Conservation (phyloP, 345 rosid genomes). For the Moricandia moricandioides region DNA sequence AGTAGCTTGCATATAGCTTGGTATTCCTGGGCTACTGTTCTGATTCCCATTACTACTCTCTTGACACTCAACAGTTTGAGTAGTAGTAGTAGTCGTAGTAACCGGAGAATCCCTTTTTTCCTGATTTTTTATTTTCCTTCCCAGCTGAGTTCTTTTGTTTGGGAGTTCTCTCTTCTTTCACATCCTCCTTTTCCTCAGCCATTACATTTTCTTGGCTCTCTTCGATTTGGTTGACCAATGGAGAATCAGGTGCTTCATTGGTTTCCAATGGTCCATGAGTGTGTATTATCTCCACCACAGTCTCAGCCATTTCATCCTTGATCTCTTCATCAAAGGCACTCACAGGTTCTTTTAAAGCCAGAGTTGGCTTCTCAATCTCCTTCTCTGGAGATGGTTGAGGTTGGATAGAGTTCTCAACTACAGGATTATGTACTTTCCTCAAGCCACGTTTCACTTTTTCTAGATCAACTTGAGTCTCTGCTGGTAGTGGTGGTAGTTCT, state of each 20-base stretch:
- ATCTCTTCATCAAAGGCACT: conserved; percentile 38
- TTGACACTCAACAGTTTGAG: conserved; percentile 49
- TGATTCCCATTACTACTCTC: conserved; percentile 54
- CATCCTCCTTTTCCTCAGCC: conserved; percentile 40
- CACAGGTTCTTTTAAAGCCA: conserved; percentile 42
- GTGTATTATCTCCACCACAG: conserved; percentile 20
- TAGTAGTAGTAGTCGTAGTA: conserved; percentile 24
- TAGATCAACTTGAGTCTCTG: conserved; percentile 74
- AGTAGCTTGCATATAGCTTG: conserved; percentile 94
- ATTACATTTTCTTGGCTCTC: conserved; percentile 34
- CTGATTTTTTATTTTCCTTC: conserved; percentile 49
- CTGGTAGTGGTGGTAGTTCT: conserved; percentile 40
- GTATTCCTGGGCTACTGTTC: conserved; percentile 47
- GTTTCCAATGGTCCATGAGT: conserved; percentile 39
- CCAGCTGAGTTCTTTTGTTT: conserved; percentile 41
- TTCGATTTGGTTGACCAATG: conserved; percentile 21
- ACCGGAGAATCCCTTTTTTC: conserved; percentile 44
- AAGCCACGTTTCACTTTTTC: conserved; percentile 83
- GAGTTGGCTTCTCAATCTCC: conserved; percentile 54
- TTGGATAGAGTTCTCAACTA: conserved; percentile 51
- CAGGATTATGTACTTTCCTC: conserved; percentile 79
- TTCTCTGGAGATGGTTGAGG: conserved; percentile 51
- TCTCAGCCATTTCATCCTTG: conserved; percentile 31
- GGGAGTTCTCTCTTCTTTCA: conserved; percentile 47
- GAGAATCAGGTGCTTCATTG: conserved; percentile 38